Conservation (phyloP, 345 rosid species). For the Balakata baccata region DNA sequence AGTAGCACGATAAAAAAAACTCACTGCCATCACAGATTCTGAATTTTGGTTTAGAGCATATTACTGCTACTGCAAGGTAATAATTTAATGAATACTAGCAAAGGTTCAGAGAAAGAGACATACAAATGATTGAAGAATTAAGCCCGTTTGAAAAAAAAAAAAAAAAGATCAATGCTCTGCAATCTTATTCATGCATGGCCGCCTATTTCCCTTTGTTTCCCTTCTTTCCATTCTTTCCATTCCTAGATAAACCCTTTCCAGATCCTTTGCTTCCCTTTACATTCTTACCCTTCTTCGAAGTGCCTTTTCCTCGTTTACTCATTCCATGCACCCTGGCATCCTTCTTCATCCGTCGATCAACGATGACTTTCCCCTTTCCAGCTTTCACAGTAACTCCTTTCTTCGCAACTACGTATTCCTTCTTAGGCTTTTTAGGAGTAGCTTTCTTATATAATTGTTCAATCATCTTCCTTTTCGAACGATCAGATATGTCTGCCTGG, state of each 20-base stretch:
- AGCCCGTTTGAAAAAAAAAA: background rate
- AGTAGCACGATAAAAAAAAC: background rate
- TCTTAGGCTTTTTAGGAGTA: conserved; percentile 58
- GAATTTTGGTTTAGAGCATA: background rate
- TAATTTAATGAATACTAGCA: background rate
- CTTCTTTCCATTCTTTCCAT: conserved; percentile 45
- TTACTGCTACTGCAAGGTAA: background rate
- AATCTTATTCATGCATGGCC: conserved; percentile 20
- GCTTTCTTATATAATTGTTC: conserved; percentile 87
- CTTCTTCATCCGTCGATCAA: conserved; percentile 84
- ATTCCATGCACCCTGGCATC: conserved; percentile 54
- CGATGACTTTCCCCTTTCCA: conserved; percentile 84
- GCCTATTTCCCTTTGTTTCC: conserved; percentile 38
- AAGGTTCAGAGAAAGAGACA: background rate
- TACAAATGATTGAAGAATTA: background rate
- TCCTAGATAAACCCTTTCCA: conserved; percentile 38
- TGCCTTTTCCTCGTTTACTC: conserved; percentile 51
- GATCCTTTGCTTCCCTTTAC: conserved; percentile 48
- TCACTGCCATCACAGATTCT: background rate
- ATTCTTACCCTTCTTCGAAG: conserved; percentile 52
- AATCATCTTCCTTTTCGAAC: conserved; percentile 76
- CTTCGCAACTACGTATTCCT: conserved; percentile 84
- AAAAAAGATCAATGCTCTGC: background rate
- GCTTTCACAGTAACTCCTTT: conserved; percentile 76
- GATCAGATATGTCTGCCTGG: conserved; percentile 67